These are phyloP conservation scores for Moricandia arvensis DNA, from an alignment of 345 rosid species.

Conservation along the genomic window DNA sequence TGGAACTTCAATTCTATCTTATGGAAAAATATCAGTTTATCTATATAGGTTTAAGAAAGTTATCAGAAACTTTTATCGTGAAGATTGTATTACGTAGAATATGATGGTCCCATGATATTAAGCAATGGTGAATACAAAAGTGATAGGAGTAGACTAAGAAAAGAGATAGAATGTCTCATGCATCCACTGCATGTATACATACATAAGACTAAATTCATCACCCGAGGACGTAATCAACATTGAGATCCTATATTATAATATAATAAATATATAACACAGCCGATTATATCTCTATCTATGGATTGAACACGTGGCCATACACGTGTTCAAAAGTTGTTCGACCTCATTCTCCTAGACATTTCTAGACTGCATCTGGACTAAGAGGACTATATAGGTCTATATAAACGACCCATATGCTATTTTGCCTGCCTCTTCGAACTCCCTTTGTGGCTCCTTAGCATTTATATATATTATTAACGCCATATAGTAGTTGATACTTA, in stretches of 20 bases:
- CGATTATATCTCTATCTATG: not conserved
- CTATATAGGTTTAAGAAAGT: no score
- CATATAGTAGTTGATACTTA: not conserved
- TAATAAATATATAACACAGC: not conserved
- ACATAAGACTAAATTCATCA: conserved; percentile 26
- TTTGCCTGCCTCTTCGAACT: conserved; percentile 30
- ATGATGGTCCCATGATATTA: not conserved
- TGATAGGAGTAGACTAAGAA: not conserved
- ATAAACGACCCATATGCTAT: not conserved
- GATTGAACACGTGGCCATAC: conserved; percentile 10
- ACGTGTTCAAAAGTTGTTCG: conserved; percentile 19
- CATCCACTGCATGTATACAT: conserved; percentile 3
- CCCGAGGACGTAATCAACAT: conserved; percentile 2
- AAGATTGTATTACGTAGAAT: conserved; percentile 11
- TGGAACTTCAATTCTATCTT: not conserved
- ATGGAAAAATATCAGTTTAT: no score
- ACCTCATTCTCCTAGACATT: conserved; percentile 15
- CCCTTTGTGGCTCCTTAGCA: conserved; percentile 1
- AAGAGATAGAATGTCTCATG: not conserved
- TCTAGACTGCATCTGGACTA: conserved; percentile 27
- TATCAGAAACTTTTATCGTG: not conserved
- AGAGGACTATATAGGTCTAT: conserved; percentile 5
- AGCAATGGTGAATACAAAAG: not conserved
- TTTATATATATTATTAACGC: not conserved
- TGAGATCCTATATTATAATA: not conserved